Base-by-base conservation (phyloP, 176 grass and related monocot genomes). In the Ensete ventricosum region DNA sequence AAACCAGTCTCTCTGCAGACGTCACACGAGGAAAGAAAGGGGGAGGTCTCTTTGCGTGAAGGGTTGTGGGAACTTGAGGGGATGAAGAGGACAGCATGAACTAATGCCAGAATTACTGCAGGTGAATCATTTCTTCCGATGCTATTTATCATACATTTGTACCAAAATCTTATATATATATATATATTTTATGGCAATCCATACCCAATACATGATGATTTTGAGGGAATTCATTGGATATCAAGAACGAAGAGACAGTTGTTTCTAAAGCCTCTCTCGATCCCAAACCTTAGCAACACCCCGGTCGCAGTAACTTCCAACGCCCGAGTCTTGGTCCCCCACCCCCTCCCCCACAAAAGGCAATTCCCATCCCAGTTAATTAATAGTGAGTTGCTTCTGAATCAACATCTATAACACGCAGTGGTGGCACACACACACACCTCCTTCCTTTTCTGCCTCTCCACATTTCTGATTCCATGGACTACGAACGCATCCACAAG, bases 401-500 rank as follows among this genome's bases (percentile, higher is more conserved):
- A 20, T 70, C 67, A 70, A 70, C 67, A 48, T 51, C n/a, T 20
- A 43, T 65, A 65, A 26, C 3, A 10, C 8, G 23, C 23, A 17
- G 13, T 11, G 24, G 20, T 9, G 11, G 27, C 64, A 2, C 25
- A 29, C 24, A 24, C 24, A 25, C 34, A 34, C 34, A 43, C 34
- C 13, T 16, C 10, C 2, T 64, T 3, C 62, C 22, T 13, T 9
- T 9, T 64, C 26, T 67, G 14, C 64, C 9, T 14, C 11, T 67
- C 14, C 34, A 14, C 14, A 8, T 7, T 52, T 50, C 9, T 9
- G 14, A 26, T 34, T 29, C 48, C 67, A 70, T 70, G 48, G 43
- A 70, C 43, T 70, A 70, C 67, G 67, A 70, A 70, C 48, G 67
- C 48, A 70, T 70, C 20, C 67, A 52, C 51, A 70, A 70, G 48